A percentile compares a stretch with the other conserved stretches of the same genome.
phyloP scores from a whole-genome alignment of 495 filamentous ascomycete species.

The Aspergillus haitiensis region DNA sequence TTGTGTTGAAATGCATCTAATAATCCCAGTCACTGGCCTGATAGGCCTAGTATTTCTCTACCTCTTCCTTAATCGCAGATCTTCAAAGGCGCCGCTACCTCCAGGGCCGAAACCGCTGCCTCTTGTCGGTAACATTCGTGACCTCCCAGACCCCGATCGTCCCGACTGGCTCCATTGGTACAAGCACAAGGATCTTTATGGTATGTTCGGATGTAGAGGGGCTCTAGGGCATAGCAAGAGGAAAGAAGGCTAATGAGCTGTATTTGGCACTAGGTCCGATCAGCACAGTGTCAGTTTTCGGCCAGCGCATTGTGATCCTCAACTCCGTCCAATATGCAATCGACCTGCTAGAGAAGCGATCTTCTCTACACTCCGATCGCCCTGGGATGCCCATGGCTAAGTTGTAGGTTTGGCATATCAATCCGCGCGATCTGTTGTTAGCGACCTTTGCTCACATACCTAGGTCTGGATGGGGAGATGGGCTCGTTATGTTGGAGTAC shows the following conservation, averaged over 20 bases:
- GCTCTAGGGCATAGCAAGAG: not conserved
- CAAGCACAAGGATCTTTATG: slow-evolving; percentile 52
- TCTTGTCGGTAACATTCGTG: slow-evolving; percentile 49
- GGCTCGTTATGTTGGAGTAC: slow-evolving; percentile 35
- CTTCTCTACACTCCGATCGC: slow-evolving; percentile 43
- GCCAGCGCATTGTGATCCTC: slow-evolving; percentile 49
- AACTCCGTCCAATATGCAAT: slow-evolving; percentile 41
- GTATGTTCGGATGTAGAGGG: slow-evolving; percentile 9
- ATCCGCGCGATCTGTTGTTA: not conserved
- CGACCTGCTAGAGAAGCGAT: slow-evolving; percentile 49
- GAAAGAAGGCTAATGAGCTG: not conserved
- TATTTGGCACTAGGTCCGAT: slow-evolving; percentile 33
- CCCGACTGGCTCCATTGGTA: slow-evolving; percentile 51
- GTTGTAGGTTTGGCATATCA: slow-evolving; percentile 26
- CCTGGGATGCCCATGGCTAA: slow-evolving; percentile 37
- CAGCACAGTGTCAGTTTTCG: slow-evolving; percentile 50
- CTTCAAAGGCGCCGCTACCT: slow-evolving; percentile 32
- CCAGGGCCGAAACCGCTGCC: slow-evolving; percentile 47
- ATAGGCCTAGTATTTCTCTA: slow-evolving; percentile 1
- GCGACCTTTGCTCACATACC: not conserved
- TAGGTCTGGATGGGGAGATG: slow-evolving; percentile 37
- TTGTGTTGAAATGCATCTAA: not conserved
- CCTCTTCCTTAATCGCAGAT: not conserved
- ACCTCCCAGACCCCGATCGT: slow-evolving; percentile 42
- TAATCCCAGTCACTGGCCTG: slow-evolving; percentile 1